A percentile compares a stretch with the other conserved stretches of the same genome.
Evolutionary conservation across 2,329 filamentous ascomycete species (phyloP).

Genomic region (Aspergillus awamori): DNA sequence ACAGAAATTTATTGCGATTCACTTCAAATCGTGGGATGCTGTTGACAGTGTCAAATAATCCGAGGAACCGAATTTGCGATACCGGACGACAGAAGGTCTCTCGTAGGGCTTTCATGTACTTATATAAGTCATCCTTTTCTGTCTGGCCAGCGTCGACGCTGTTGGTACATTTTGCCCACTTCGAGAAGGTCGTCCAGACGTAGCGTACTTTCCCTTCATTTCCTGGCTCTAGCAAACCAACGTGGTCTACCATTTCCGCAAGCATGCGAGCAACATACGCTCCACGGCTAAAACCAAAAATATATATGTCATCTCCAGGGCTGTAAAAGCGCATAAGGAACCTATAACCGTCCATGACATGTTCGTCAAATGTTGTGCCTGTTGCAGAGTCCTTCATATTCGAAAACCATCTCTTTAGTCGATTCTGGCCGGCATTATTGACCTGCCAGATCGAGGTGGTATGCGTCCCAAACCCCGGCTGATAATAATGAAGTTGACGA

Average conservation of each 20-base stretch:
- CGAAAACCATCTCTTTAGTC: too few relatives aligned
- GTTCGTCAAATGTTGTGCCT: constrained; percentile 48
- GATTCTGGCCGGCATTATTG: too few relatives aligned
- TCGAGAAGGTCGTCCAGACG: constrained; percentile 65
- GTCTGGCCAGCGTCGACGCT: too few relatives aligned
- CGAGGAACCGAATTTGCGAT: constrained; percentile 70
- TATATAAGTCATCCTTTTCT: constrained; percentile 32
- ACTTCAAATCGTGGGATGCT: constrained; percentile 74
- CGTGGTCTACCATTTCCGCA: constrained; percentile 54
- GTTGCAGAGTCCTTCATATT: too few relatives aligned
- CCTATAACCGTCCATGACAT: constrained; percentile 57
- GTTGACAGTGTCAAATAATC: constrained; percentile 79
- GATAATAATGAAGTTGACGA: too few relatives aligned
- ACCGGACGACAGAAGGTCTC: constrained; percentile 78
- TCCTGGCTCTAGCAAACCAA: constrained; percentile 68
- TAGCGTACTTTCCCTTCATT: constrained; percentile 85
- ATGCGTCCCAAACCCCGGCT: too few relatives aligned
- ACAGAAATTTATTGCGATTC: neutral
- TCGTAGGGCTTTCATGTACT: constrained; percentile 74
- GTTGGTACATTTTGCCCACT: constrained; percentile 27
- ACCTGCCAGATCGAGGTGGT: too few relatives aligned
- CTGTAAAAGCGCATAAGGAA: constrained; percentile 60
- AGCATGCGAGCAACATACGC: constrained; percentile 59
- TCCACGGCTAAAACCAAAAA: constrained; percentile 59
- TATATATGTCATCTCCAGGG: constrained; percentile 55